Percentiles rank a stretch among this genome's conserved stretches.
Evolutionary conservation across 2,329 filamentous ascomycete species (phyloP).

Genomic region (Pseudogymnoascus sp.): DNA sequence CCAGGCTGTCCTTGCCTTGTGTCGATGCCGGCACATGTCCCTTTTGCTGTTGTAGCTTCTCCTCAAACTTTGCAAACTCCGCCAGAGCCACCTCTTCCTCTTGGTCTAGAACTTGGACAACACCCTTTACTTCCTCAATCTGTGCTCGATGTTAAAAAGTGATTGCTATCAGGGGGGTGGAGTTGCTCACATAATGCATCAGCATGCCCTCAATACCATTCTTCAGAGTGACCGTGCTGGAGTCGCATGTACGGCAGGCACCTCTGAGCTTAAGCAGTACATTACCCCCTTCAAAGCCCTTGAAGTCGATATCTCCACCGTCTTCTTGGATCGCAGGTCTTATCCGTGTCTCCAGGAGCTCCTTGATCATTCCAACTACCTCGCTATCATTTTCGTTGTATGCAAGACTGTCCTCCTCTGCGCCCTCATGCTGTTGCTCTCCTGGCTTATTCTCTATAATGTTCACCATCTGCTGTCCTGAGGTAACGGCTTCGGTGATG

Average conservation of each 20-base stretch:
- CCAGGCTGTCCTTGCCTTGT: conserved; percentile 2
- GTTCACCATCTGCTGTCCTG: conserved; percentile 73
- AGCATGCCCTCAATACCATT: conserved; percentile 98
- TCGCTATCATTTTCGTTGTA: conserved; percentile 90
- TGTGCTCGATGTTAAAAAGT: conserved; percentile 31
- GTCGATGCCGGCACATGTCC: conserved; percentile 21
- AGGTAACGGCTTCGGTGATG: conserved; percentile 86
- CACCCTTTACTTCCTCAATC: conserved; percentile 92
- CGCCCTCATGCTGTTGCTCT: conserved; percentile 39
- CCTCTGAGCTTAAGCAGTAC: conserved; percentile 84
- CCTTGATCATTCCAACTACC: conserved; percentile 97
- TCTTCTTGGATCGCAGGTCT: conserved; percentile 95
- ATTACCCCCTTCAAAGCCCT: conserved; percentile 77
- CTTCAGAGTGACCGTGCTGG: conserved; percentile 91
- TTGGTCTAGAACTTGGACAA: conserved; percentile 81
- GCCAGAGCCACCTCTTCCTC: conserved; percentile 81
- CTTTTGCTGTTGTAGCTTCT: conserved; percentile 60
- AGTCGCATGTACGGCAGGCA: conserved; percentile 92
- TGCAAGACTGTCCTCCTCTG: conserved; percentile 59
- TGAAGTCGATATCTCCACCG: conserved; percentile 92
- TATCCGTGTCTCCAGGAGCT: conserved; percentile 89
- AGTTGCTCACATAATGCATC: conserved; percentile 75
- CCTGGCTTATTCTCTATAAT: conserved; percentile 53
- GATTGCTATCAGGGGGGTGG: background rate
- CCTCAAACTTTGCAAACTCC: conserved; percentile 93